These are phyloP conservation scores for Plantago coronopus DNA, from an alignment of 305 asterid species.

Conservation along the genomic window DNA sequence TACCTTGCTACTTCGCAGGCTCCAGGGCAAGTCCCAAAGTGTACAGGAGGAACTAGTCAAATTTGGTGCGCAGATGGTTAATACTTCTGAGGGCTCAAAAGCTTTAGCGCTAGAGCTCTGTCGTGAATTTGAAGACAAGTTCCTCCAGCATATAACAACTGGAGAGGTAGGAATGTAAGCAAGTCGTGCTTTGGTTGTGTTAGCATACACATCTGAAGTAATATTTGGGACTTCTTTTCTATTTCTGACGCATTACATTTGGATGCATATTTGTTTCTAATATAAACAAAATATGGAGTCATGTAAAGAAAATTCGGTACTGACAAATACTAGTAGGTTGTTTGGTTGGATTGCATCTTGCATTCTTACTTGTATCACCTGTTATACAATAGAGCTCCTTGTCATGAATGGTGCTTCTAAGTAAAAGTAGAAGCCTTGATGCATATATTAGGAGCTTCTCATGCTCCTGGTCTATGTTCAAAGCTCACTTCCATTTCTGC, in stretches of 20 bases:
- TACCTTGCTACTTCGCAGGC: constrained; percentile 44
- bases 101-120: constrained; percentile 98
- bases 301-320: background rate
- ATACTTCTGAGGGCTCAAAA: constrained; percentile 88
- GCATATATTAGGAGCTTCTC: background rate
- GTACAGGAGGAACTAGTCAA: constrained; percentile 92
- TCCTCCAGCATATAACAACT: constrained; percentile 90
- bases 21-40: constrained; percentile 92
- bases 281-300: constrained; percentile 2
- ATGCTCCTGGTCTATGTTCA: background rate
- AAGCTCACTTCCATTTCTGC: constrained; percentile 7
- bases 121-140: constrained; percentile 99
- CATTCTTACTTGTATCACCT: background rate
- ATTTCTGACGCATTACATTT: background rate
- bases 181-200: background rate
- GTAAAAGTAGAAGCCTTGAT: constrained; percentile 1
- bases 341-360: background rate
- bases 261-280: background rate
- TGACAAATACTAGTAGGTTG: background rate
- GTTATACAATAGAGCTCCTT: background rate
- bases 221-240: background rate
- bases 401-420: constrained; percentile 17
- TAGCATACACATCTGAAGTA: background rate
- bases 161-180: constrained; percentile 71
- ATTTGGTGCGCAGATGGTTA: constrained; percentile 94